Percentiles rank a stretch among this genome's conserved stretches.
Conservation (phyloP, 2,329 filamentous ascomycete genomes). For the Zasmidium citrigriseum region DNA sequence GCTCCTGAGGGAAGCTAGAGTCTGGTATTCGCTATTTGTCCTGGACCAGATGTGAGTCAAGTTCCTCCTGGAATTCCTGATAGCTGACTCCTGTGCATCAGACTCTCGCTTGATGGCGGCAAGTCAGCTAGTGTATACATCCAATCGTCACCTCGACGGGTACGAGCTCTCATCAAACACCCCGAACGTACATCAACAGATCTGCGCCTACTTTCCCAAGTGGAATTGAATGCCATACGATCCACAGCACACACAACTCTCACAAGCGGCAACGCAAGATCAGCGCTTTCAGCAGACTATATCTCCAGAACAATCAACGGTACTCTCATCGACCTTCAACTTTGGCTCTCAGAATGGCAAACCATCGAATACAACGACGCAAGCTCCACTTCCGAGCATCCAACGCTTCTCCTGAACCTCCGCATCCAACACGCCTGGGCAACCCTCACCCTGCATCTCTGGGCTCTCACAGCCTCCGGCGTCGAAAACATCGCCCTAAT, state of each 20-base stretch:
- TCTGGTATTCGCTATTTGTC: slow-evolving; percentile 57
- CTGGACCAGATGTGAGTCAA: slow-evolving; percentile 46
- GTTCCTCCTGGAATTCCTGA: not conserved
- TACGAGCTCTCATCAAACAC: slow-evolving; percentile 48
- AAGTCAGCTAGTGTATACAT: slow-evolving; percentile 44
- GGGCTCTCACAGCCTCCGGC: slow-evolving; percentile 51
- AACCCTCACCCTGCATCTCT: slow-evolving; percentile 54
- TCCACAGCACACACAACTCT: slow-evolving; percentile 29
- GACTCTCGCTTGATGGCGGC: slow-evolving; percentile 47
- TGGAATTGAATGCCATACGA: slow-evolving; percentile 50
- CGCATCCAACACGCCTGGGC: slow-evolving; percentile 57
- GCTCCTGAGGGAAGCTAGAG: slow-evolving; percentile 43
- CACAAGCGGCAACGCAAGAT: not conserved
- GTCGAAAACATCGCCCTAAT: slow-evolving; percentile 55
- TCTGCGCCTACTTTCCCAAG: slow-evolving; percentile 54
- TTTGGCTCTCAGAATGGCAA: slow-evolving; percentile 51
- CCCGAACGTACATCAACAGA: slow-evolving; percentile 50
- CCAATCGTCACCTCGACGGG: slow-evolving; percentile 43
- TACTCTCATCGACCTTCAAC: slow-evolving; percentile 49
- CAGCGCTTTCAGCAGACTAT: slow-evolving; percentile 19
- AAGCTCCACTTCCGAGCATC: slow-evolving; percentile 30
- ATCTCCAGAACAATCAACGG: slow-evolving; percentile 39
- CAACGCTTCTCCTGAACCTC: slow-evolving; percentile 48
- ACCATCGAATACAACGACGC: slow-evolving; percentile 23
- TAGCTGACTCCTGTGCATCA: not conserved